Conservation (phyloP, 129 eudicot genomes). For the Flaveria linearis region DNA sequence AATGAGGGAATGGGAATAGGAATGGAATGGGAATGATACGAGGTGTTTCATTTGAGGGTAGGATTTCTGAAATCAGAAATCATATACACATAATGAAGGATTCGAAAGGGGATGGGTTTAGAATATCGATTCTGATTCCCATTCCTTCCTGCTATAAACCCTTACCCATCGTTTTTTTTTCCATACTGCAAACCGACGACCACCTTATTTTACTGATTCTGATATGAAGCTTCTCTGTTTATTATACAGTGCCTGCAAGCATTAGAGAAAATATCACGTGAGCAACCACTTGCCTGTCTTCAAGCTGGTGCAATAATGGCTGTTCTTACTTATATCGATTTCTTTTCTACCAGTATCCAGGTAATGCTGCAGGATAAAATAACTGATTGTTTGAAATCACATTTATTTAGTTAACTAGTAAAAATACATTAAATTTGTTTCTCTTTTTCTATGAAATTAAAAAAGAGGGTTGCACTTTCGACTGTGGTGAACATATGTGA, state of each 20-base stretch:
- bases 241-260: conserved; percentile 90
- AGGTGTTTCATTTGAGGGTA: conserved; percentile 11
- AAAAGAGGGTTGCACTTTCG: conserved; percentile 83
- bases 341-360: conserved; percentile 91
- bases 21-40: not conserved
- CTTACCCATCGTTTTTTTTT: not conserved
- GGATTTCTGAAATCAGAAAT: not conserved
- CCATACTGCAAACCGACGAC: not conserved
- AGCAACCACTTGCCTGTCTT: conserved; percentile 84
- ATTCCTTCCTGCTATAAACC: not conserved
- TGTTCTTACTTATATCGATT: conserved; percentile 73
- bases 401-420: not conserved
- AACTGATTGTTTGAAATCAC: not conserved
- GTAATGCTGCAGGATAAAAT: conserved; percentile 34
- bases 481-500: conserved; percentile 82
- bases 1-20: not conserved
- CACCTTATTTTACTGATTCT: not conserved
- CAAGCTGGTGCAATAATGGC: conserved; percentile 89
- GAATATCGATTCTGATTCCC: not conserved
- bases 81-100: not conserved
- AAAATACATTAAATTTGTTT: conserved; percentile 17
- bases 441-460: not conserved
- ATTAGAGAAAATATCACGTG: conserved; percentile 81
- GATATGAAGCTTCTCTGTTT: conserved; percentile 3
- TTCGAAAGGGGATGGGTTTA: not conserved